Evolutionary conservation across 2,329 filamentous ascomycete species (phyloP), one percentile per base, ranked within the genome.

Genomic region (Ceratocystis colombiana): DNA sequence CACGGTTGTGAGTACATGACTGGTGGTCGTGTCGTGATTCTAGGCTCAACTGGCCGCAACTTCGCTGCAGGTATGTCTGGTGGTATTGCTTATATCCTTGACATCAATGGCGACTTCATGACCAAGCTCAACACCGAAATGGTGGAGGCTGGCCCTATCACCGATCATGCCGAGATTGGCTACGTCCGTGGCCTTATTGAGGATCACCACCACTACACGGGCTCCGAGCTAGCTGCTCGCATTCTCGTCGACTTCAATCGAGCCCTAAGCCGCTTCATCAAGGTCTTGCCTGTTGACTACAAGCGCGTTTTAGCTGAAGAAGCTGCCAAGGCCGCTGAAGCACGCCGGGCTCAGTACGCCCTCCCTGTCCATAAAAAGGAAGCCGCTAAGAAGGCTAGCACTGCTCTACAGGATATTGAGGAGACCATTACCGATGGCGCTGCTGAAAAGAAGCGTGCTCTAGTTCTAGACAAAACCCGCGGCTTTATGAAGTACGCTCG

Each of bases 1-100:
- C 93, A 97, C 75, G 89, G 90, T 69, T 96, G 92, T 74, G 93
- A 97, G 81, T 97, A 97, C 83, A 97, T 97, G 93, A 96, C 93
- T 73, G 93, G 93, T 75, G 93, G 93, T 74, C 90, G 92, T 73
- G 82, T 96, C 63, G 79, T 97, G 70, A 83, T 96, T 73, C 83
- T 97, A 61, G 93, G 93, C 67, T 85, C 84, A 72, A 96, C 91
- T 73, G 93, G 93, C 59, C 92, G 93, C 72, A 97, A 97, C 81
- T 97, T 97, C 73, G 93, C 92, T 72, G 93, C 93, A 69, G 93
- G 93, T 81, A 97, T 97, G 93, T 96, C 92, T 73, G 93, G 93
- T 74, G 93, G 93, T 81, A 96, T 97, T 72, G 92, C 92, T 20
- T 97, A 96, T 73, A 85, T 96, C 65, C 84, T 97, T 37, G 93